phyloP scores from a whole-genome alignment of 495 filamentous ascomycete genomes.

The Aspergillus mulundensis region DNA sequence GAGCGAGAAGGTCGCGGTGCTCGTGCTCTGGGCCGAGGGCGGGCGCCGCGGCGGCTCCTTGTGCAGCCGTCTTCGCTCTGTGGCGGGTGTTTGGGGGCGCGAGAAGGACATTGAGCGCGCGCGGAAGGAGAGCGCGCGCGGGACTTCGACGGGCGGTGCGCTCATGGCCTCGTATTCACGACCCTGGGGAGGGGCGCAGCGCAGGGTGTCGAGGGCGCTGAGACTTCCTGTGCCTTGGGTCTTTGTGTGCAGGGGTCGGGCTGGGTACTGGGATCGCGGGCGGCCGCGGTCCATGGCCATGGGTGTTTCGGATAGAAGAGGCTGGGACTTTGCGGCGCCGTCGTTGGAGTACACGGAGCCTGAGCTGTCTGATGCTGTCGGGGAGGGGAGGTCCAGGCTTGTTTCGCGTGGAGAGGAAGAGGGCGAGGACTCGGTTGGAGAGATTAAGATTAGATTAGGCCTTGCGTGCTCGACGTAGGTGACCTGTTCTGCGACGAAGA shows the following conservation, averaged over 20 bases:
- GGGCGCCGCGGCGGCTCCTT: conserved; percentile 21
- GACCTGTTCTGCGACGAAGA: conserved; percentile 36
- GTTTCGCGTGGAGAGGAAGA: conserved; percentile 4
- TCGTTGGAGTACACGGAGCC: neutral
- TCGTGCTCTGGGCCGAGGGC: conserved; percentile 28
- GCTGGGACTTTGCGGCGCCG: conserved; percentile 11
- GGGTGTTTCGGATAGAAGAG: too few species aligned
- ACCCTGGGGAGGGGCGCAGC: conserved; percentile 4
- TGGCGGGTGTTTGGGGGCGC: conserved; percentile 25
- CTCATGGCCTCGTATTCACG: conserved; percentile 17
- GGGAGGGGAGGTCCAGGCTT: neutral
- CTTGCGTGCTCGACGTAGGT: conserved; percentile 31
- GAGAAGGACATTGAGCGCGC: conserved; percentile 21
- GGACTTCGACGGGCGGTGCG: conserved; percentile 27
- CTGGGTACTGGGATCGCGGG: neutral
- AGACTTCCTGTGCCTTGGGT: conserved; percentile 7
- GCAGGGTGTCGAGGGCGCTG: conserved; percentile 10
- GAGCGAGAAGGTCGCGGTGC: conserved; percentile 22
- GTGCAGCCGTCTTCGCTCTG: conserved; percentile 25
- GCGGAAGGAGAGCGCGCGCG: conserved; percentile 15
- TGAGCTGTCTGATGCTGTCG: neutral
- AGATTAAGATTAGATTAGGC: conserved; percentile 38
- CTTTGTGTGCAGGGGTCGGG: conserved; percentile 5
- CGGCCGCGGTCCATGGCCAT: conserved; percentile 1
- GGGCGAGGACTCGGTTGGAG: conserved; percentile 18